Conservation (phyloP, 1,284 basidiomycete genomes). For the Cutaneotrichosporon cyanovorans region DNA sequence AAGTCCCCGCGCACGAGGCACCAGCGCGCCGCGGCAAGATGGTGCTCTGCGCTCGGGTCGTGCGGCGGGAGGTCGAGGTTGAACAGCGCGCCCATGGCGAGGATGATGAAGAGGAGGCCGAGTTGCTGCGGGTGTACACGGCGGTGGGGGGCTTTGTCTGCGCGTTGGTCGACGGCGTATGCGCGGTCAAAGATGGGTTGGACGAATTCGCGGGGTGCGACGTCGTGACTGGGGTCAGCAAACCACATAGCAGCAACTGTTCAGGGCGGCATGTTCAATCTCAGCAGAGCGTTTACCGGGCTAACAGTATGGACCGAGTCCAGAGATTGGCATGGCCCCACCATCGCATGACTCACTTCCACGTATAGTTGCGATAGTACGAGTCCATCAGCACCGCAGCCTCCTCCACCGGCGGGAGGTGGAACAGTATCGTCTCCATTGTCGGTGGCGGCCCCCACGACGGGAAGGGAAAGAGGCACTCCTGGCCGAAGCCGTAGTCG, state of each 20-base stretch:
- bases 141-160: not conserved
- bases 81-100: slow-evolving; percentile 36
- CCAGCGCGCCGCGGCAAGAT: slow-evolving; percentile 23
- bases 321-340: not conserved
- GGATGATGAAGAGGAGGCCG: slow-evolving; percentile 30
- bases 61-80: slow-evolving; percentile 35
- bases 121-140: slow-evolving; percentile 29
- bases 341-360: slow-evolving; percentile 37
- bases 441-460: slow-evolving; percentile 12
- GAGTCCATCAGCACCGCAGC: slow-evolving; percentile 25
- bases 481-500: slow-evolving; percentile 4
- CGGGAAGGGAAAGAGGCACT: slow-evolving; percentile 12
- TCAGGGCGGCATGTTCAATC: too few relatives aligned
- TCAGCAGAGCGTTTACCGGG: too few relatives aligned
- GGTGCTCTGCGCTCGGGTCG: slow-evolving; percentile 30
- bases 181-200: slow-evolving; percentile 24
- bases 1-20: slow-evolving; percentile 37
- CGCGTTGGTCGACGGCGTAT: slow-evolving; percentile 8
- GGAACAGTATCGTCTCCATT: slow-evolving; percentile 13
- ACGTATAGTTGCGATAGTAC: slow-evolving; percentile 30
- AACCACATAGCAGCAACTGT: too few relatives aligned
- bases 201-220: slow-evolving; percentile 23
- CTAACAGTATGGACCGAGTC: too few relatives aligned
- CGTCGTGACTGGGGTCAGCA: slow-evolving; percentile 23
- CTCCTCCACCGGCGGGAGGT: slow-evolving; percentile 25